Percentiles rank a stretch among this genome's conserved stretches.
phyloP scores from a whole-genome alignment of 1,284 basidiomycete genomes.

The Tilletia walkeri region DNA sequence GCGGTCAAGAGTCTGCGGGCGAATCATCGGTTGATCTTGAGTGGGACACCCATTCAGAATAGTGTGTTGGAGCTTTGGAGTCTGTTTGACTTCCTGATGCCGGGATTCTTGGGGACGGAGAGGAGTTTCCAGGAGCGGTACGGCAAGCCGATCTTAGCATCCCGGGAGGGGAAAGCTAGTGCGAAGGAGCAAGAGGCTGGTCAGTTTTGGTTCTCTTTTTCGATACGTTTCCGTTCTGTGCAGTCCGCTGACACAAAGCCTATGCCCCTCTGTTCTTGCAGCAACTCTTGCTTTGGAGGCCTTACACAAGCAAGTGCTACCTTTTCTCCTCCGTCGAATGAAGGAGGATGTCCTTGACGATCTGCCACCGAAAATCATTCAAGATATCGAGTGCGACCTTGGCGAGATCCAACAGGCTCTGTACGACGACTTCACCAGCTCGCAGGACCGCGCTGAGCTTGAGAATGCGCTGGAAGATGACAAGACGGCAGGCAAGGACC shows the following conservation, averaged over 20 bases:
- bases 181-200: conserved; percentile 84
- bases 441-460: conserved; percentile 64
- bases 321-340: conserved; percentile 89
- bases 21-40: conserved; percentile 88
- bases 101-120: conserved; percentile 94
- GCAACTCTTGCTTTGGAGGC: conserved; percentile 81
- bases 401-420: conserved; percentile 64
- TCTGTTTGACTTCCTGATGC: conserved; percentile 99
- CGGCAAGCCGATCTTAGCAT: conserved; percentile 91
- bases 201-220: conserved; percentile 14
- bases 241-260: too few species aligned
- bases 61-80: conserved; percentile 98
- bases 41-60: conserved; percentile 98
- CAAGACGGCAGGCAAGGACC: conserved; percentile 57
- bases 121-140: conserved; percentile 93
- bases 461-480: conserved; percentile 33
- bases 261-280: neutral
- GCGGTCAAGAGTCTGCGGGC: conserved; percentile 89
- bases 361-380: conserved; percentile 97
- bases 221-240: too few species aligned
- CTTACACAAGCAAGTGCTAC: conserved; percentile 97
- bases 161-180: conserved; percentile 82
- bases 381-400: conserved; percentile 98
- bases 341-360: conserved; percentile 98
- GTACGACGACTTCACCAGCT: conserved; percentile 76